These are phyloP conservation scores for Pichia terricola DNA, from an alignment of 1,139 yeast species.

Conservation along the genomic window DNA sequence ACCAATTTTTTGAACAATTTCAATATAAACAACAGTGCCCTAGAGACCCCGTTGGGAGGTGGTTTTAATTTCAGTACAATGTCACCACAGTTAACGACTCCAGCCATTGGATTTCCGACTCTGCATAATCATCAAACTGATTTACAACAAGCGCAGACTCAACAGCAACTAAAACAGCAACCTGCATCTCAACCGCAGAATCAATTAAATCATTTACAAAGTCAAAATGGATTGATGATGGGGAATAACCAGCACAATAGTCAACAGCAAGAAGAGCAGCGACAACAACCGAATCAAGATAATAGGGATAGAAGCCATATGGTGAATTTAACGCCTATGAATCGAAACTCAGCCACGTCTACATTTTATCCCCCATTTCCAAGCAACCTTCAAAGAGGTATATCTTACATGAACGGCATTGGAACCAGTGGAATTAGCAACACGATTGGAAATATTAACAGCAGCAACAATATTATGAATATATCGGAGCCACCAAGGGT, in stretches of 20 bases:
- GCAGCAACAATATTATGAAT: too few relatives aligned
- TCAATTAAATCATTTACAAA: too few relatives aligned
- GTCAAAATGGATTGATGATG: too few relatives aligned
- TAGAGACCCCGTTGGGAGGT: conserved; percentile 14
- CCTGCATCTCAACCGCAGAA: background rate
- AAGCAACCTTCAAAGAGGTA: background rate
- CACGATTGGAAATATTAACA: too few relatives aligned
- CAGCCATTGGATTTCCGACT: conserved; percentile 12
- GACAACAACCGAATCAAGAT: too few relatives aligned
- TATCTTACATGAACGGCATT: too few relatives aligned
- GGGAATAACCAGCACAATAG: too few relatives aligned
- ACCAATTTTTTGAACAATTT: conserved; percentile 5
- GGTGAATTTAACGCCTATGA: background rate
- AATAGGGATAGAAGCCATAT: too few relatives aligned
- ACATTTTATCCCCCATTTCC: background rate
- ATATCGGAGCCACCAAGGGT: too few relatives aligned
- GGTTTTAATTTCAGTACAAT: conserved; percentile 20
- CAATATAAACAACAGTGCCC: conserved; percentile 1
- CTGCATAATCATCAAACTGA: background rate
- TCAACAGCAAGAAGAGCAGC: too few relatives aligned
- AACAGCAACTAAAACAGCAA: background rate
- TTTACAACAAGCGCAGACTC: background rate
- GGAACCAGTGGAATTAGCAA: too few relatives aligned
- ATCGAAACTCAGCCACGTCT: background rate
- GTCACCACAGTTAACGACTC: conserved; percentile 21